Evolutionary conservation across 345 rosid species (phyloP).

Genomic region (Linum usitatissimum): DNA sequence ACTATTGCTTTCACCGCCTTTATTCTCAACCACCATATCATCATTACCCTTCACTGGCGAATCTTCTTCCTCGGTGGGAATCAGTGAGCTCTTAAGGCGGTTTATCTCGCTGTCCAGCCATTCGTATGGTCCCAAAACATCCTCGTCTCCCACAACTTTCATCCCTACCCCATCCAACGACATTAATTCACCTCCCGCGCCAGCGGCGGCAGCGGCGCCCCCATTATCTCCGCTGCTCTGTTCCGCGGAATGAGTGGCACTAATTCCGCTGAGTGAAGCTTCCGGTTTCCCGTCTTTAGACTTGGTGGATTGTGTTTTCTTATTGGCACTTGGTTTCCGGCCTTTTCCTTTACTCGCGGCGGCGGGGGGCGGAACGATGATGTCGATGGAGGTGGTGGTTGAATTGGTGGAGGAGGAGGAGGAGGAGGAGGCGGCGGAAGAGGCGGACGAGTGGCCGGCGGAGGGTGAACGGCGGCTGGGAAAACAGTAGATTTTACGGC

Average conservation of each 20-base stretch:
- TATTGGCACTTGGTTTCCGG: not conserved
- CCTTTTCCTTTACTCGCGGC: not conserved
- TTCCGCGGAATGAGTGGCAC: not conserved
- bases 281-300: not conserved
- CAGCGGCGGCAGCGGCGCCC: not conserved
- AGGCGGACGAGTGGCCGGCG: not conserved
- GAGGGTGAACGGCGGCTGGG: not conserved
- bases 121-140: constrained; percentile 2
- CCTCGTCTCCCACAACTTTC: not conserved
- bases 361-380: not conserved
- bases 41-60: not conserved
- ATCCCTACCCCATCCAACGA: not conserved
- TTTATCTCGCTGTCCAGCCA: constrained; percentile 4
- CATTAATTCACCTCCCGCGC: not conserved
- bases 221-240: not conserved
- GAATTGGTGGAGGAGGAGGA: not conserved
- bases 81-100: not conserved
- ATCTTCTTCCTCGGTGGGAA: not conserved
- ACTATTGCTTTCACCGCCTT: not conserved
- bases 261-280: not conserved
- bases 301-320: not conserved
- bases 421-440: not conserved
- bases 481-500: not conserved
- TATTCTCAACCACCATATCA: not conserved
- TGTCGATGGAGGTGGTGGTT: not conserved